Conservation (phyloP, 2,329 filamentous ascomycete genomes). For the Venturia asperata region DNA sequence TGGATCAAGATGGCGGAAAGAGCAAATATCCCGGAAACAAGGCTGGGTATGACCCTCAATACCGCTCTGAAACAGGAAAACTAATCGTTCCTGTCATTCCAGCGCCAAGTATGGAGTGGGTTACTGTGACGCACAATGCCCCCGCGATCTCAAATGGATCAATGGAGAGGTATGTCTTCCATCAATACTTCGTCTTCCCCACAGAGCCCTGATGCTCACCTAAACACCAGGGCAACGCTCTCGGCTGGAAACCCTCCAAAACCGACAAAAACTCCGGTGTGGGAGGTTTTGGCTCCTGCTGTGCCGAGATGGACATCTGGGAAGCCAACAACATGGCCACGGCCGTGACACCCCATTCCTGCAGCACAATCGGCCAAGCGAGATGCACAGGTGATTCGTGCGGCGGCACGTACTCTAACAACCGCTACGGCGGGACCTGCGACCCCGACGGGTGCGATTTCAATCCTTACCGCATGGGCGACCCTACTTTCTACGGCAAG, state of each 20-base stretch:
- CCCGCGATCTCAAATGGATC: conserved; percentile 47
- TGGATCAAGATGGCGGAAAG: conserved; percentile 55
- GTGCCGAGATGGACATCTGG: conserved; percentile 64
- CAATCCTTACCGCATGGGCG: conserved; percentile 61
- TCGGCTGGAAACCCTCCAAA: conserved; percentile 45
- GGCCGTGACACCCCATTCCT: conserved; percentile 60
- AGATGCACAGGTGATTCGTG: conserved; percentile 45
- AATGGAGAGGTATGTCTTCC: conserved; percentile 39
- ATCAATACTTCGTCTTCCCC: background rate
- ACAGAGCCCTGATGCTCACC: background rate
- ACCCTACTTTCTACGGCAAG: conserved; percentile 56
- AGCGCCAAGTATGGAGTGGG: conserved; percentile 54
- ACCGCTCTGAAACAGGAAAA: background rate
- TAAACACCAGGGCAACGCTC: conserved; percentile 41
- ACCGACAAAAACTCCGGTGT: conserved; percentile 50
- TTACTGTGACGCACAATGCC: conserved; percentile 43
- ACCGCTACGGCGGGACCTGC: conserved; percentile 56
- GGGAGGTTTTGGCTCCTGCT: conserved; percentile 54
- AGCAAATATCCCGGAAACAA: conserved; percentile 44
- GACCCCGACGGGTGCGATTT: conserved; percentile 66
- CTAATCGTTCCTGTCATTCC: background rate
- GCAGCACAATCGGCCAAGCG: conserved; percentile 44
- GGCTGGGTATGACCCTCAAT: conserved; percentile 26
- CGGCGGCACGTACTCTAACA: conserved; percentile 41
- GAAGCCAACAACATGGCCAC: conserved; percentile 60